Percentiles rank a stretch among this genome's conserved stretches.
Conservation (phyloP, 352 stramenopile species). For the Pythium dissimile region DNA sequence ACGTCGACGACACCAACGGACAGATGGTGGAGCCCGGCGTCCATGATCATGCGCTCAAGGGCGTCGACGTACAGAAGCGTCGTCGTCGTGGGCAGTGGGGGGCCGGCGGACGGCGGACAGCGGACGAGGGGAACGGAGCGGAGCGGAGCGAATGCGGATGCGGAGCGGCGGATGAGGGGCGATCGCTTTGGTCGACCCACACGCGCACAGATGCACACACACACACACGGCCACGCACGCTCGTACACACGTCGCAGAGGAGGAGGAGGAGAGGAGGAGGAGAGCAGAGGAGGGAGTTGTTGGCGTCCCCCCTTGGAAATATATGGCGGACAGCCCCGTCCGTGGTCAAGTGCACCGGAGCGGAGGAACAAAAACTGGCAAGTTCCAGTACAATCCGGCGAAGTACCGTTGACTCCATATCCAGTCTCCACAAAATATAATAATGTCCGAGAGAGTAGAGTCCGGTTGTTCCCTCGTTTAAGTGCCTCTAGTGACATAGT, state of each 20-base stretch:
- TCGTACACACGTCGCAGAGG: not conserved
- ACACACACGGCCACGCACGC: not conserved
- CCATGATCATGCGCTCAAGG: constrained; percentile 25
- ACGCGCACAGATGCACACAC: constrained; percentile 1
- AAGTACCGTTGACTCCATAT: constrained; percentile 10
- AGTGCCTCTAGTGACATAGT: constrained; percentile 18
- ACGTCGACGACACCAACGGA: constrained; percentile 37
- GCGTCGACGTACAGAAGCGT: constrained; percentile 24
- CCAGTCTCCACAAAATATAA: not conserved
- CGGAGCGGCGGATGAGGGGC: not conserved
- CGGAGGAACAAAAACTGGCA: not conserved
- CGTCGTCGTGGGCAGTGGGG: constrained; percentile 9
- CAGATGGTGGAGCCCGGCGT: constrained; percentile 19
- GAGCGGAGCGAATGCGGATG: not conserved
- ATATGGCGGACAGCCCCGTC: no score
- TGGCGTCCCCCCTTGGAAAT: no score
- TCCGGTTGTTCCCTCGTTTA: not conserved
- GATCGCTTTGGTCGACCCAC: no score
- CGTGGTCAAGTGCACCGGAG: no score
- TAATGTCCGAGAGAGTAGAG: constrained; percentile 1
- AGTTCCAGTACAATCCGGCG: no score
- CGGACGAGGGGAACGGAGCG: not conserved
- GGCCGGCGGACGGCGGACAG: not conserved
- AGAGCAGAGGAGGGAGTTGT: not conserved
- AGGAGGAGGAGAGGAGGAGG: not conserved